Base-by-base conservation (phyloP, 352 stramenopile genomes). In the Phytopythium cucurbitacearum region DNA sequence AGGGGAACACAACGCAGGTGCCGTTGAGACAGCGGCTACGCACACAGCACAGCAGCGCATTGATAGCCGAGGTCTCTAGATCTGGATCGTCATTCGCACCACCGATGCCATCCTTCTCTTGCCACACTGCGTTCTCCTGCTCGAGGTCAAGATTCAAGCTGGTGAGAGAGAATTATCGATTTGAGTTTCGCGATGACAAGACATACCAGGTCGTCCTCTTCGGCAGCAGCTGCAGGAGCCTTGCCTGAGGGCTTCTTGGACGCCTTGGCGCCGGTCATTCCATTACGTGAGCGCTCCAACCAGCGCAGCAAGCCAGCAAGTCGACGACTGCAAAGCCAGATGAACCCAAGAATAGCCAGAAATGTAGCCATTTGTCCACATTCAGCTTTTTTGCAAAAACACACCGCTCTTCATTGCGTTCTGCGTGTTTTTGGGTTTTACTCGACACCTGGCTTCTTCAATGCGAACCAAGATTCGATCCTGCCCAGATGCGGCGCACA, bases 61-160 rank as follows among this genome's bases (percentile, higher is more conserved):
- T 68, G 62, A 88, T 79, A 12, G 55, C 60, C 1, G 53, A 67
- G 3, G 66, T 69, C 43, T 65, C 59, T 12, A 72, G 11, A 41
- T 71, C 62, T 9, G 69, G 66, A 21, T 68, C 57, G 7, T 40
- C 42, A 10, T 12, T 40, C 4, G 13, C 11, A 3, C 16, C 38
- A 28, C 21, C 21, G 28, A 63, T 41, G 4, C 53, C 57, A 33
- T 84, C 59, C 40, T 79, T 81, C 28, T 90, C 79, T 46, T 84
- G 63, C 62, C 81, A 90, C 13, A 84, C 75, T 4, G 76, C 74
- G 42, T 75, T 85, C 47, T 86, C 76, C 41, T 80, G 58, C 8
- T 59, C 60, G 4, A 57, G 39, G 4, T 53, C 48, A 21, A 60
- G 40, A 1, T 50, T 47, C 21, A 47, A 16, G 28, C 10, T 32